Base-by-base conservation (phyloP, 441 rosid genomes). In the Kokia cookei region DNA sequence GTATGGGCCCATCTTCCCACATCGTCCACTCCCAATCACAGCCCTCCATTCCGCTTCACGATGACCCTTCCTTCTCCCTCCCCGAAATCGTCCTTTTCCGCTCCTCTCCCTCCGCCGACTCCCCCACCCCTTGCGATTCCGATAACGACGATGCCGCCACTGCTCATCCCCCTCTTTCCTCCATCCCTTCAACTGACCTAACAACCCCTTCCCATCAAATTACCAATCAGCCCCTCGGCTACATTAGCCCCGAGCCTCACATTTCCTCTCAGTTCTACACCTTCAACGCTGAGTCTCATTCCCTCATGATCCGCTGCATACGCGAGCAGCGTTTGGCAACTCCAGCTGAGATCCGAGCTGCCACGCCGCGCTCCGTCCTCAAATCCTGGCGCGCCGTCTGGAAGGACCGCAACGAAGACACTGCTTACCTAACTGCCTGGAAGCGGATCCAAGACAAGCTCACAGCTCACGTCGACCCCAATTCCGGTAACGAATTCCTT, bases 391-490 rank as follows among this genome's bases (percentile, higher is more conserved):
- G 99, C 22, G 79, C 92, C 55, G 98, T 95, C 26, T 95, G 99
- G 99, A 95, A 95, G 72, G 99, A 95, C 80, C 89, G 98, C 3
- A 93, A 93, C 83, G 99, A 95, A 77, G 99, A 95, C 73, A 95
- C 99, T 5, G 99, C 99, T 9, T 95, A 90, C 82, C 82, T 93
- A 68, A 95, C 98, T 13, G 98, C 95, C 0, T 95, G 99, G 99
- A 95, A 95, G 84, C 91, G 99, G 43, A 95, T 95, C 82, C 98
- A 93, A 83, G 98, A 95, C 81, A 95, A 95, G 91, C 91, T 95
- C 71, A 78, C 88, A 1, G 90, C 91, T 0, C 96, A 90, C 2
- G 88, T 88, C 60, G 96, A 93, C 77, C 85, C 86, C 6, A 37
- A 73, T 15, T 74, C 95, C 9, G 98, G 98, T 86, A 92, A 86